These are phyloP conservation scores for Aureobasidium sp. DNA, from an alignment of 2,329 filamentous ascomycete species.

Conservation along the genomic window DNA sequence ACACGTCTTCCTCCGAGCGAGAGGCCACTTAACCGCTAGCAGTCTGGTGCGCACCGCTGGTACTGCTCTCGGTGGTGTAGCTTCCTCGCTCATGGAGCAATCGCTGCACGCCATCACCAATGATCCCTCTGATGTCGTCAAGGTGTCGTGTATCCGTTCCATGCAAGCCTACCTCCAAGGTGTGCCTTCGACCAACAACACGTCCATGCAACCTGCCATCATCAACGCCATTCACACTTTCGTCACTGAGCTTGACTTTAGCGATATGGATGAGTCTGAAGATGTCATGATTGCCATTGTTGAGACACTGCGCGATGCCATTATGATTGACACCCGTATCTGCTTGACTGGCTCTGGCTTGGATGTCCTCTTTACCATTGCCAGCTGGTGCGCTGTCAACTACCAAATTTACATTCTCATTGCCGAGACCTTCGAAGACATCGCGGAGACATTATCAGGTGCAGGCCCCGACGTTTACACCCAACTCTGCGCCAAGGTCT, in stretches of 20 bases:
- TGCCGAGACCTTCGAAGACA: slow-evolving; percentile 84
- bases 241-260: slow-evolving; percentile 70
- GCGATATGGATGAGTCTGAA: slow-evolving; percentile 79
- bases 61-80: slow-evolving; percentile 46
- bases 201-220: slow-evolving; percentile 54
- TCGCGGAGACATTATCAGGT: slow-evolving; percentile 63
- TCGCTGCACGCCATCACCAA: slow-evolving; percentile 68
- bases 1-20: slow-evolving; percentile 72
- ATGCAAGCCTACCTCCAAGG: slow-evolving; percentile 61
- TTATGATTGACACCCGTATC: slow-evolving; percentile 69
- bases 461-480: slow-evolving; percentile 62
- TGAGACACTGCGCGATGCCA: slow-evolving; percentile 76
- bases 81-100: slow-evolving; percentile 60
- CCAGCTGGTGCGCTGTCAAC: slow-evolving; percentile 79
- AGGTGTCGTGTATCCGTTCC: slow-evolving; percentile 84
- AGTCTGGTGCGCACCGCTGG: slow-evolving; percentile 65
- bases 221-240: slow-evolving; percentile 61
- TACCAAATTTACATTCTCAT: slow-evolving; percentile 87
- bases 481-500: slow-evolving; percentile 72
- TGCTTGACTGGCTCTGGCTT: slow-evolving; percentile 70
- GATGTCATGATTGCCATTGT: slow-evolving; percentile 87
- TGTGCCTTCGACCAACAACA: slow-evolving; percentile 44
- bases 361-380: slow-evolving; percentile 79
- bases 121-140: slow-evolving; percentile 80
- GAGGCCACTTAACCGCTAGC: slow-evolving; percentile 81